Base-by-base conservation (phyloP, 2,329 filamentous ascomycete species). In the Tolypocladium inflatum region DNA sequence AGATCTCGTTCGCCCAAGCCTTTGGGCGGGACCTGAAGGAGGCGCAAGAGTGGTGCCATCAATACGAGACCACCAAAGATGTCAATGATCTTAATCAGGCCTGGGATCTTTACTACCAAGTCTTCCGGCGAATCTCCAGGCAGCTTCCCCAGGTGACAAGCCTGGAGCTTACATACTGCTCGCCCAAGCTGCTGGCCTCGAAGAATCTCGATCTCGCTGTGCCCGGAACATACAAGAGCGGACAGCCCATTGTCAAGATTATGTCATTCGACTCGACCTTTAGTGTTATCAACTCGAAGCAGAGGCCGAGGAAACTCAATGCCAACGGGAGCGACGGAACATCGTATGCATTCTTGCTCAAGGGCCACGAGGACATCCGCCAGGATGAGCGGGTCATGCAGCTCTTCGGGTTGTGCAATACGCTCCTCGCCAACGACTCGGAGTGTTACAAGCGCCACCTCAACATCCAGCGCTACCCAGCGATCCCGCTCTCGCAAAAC, bases 371-470 rank as follows among this genome's bases (percentile, higher is more conserved):
- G 75, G 94, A 99, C 78, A 97, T 99, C 63, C 88, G 94, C 60
- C 94, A 99, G 74, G 94, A 99, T 69, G 94, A 99, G 75, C 88
- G 95, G 74, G 94, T 99, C 65, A 99, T 99, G 95, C 94, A 99
- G 74, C 83, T 99, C 41, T 99, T 99, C 69, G 94, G 94, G 45
- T 83, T 99, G 17, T 94, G 93, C 76, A 99, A 99, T 72, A 99
- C 95, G 0, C 83, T 99, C 2, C 83, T 99, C 48, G 83, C 90
- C 52, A 93, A 93, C 68, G 95, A 99, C 70, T 90, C 91, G 4
- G 95, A 99, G 74, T 94, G 89, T 66, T 95, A 96, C 75, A 99
- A 99, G 78, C 86, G 94, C 11, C 94, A 99, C 74, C 84, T 99
- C 63, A 95, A 91, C 66, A 97, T 99, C 63, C 92, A 97, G 72